Base-by-base conservation (phyloP, 192 early-diverging fungal species). In the Fimicolochytrium jonesii region DNA sequence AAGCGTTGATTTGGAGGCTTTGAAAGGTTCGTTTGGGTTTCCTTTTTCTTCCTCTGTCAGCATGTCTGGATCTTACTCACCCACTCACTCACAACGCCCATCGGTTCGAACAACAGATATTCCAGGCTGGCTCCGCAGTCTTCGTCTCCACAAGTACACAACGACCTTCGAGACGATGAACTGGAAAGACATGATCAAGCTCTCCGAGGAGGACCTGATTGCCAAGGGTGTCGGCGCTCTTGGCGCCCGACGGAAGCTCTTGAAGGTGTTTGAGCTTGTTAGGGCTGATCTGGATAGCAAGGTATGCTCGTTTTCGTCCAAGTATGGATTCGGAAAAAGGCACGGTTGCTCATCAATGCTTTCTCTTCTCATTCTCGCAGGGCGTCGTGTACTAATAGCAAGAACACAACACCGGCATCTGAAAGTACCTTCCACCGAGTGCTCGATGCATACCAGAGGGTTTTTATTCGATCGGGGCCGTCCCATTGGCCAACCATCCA, bases 81-180 rank as follows among this genome's bases (percentile, higher is more conserved):
- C n/a, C n/a, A n/a, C n/a, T n/a, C n/a, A n/a, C n/a, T n/a, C n/a
- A n/a, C n/a, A n/a, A n/a, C n/a, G n/a, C n/a, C n/a, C n/a, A n/a
- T n/a, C n/a, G n/a, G n/a, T 18, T 54, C 6, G 22, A 17, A 7
- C 29, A 2, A 13, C 43, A 78, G 95, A 98, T 77, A 91, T 95
- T 68, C 91, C 94, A 9, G 81, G 84, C 42, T 98, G 95, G 95
- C 80, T 98, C 60, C 74, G 93, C 42, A 86, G 84, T 55, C 79
- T 97, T 47, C 88, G 95, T 28, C 77, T 98, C 63, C 95, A 98
- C 80, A 98, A 98, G 76, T 98, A 98, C 77, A 92, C 89, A 23
- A 57, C 81, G 18, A 84, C 92, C 36, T 95, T 98, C 80, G 86
- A 92, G 25, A 79, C 78, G 15, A 86, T 89, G 81, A 74, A 86